Conservation (phyloP, 345 rosid genomes). For the Hibiscus syriacus region DNA sequence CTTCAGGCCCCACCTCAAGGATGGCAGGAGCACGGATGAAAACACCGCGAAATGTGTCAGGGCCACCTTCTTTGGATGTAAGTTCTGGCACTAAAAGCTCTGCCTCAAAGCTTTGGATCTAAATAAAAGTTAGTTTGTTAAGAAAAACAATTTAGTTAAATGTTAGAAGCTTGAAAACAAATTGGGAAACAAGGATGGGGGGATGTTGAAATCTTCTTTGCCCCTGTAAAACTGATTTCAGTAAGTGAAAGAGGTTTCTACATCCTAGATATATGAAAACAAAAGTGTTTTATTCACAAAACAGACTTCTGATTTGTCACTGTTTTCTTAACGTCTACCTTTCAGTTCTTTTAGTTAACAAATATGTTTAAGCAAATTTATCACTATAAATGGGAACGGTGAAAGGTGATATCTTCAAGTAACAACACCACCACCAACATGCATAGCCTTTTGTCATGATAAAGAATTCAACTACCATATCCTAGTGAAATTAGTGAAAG, state of each 20-base stretch:
- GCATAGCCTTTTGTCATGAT: not conserved
- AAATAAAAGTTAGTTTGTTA: constrained; percentile 11
- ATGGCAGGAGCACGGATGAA: no score
- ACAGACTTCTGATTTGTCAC: not conserved
- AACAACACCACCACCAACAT: not conserved
- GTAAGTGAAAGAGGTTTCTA: not conserved
- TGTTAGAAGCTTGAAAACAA: not conserved
- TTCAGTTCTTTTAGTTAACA: not conserved
- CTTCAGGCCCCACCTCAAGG: no score
- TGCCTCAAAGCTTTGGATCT: constrained; percentile 98
- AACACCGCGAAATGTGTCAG: no score
- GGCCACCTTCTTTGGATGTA: no score
- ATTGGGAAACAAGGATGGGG: not conserved
- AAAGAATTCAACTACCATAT: not conserved
- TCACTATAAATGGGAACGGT: not conserved
- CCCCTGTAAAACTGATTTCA: not conserved
- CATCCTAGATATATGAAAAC: not conserved
- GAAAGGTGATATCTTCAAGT: not conserved
- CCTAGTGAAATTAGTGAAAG: not conserved
- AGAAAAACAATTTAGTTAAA: not conserved
- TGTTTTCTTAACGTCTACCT: not conserved
- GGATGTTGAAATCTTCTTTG: not conserved
- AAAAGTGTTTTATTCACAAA: no score
- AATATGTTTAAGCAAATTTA: not conserved
- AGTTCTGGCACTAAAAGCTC: no score